Evolutionary conservation across 768 basidiomycete genomes (phyloP), one percentile per base, ranked within the genome.

Genomic region (Mycena chlorophos): DNA sequence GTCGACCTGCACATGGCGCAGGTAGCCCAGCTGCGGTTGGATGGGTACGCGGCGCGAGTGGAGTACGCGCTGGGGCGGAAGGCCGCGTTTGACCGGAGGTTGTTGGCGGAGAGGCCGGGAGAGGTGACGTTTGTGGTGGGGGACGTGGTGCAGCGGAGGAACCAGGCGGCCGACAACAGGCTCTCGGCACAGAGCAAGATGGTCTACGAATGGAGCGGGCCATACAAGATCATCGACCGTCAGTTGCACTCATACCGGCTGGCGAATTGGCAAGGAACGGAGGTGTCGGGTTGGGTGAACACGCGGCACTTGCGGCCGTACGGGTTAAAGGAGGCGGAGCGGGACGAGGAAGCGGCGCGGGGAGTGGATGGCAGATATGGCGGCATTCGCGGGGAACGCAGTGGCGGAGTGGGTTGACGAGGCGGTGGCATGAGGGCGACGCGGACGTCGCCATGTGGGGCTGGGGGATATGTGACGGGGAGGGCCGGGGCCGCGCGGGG

Each of bases 1-100:
- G 31, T 54, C 4, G 52, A 30, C 12, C 27, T 22, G 46, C 52
- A 47, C 27, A 45, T 54, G 46, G 43, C 43, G 23, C 38, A 46
- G 12, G 43, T 54, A 4, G 52, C 27, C 1, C 52, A 54, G 34
- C 52, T 29, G 34, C 22, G 43, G 3, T 4, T 54, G 8, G 52
- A 54, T n/a, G 43, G 42, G 13, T 54, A 54, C 19, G 42, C 52
- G 28, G 43, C 29, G 17, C 27, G 29, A 2, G 29, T 54, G 13
- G 22, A 3, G 10, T 48, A 46, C 17, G 52, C 52, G 19, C 8
- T 54, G 3, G 34, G 31, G 19, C 38, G 42, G 29, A 43, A 27
- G 43, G 39, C 39, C 6, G 39, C 39, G 39, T 40, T 40, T 19
- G 39, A 40, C 20, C 39, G 39, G 8, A 40, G 39, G 39, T 19